Evolutionary conservation across 108 stramenopile genomes (phyloP).

Genomic region (Cyclotella choctawhatcheeana): DNA sequence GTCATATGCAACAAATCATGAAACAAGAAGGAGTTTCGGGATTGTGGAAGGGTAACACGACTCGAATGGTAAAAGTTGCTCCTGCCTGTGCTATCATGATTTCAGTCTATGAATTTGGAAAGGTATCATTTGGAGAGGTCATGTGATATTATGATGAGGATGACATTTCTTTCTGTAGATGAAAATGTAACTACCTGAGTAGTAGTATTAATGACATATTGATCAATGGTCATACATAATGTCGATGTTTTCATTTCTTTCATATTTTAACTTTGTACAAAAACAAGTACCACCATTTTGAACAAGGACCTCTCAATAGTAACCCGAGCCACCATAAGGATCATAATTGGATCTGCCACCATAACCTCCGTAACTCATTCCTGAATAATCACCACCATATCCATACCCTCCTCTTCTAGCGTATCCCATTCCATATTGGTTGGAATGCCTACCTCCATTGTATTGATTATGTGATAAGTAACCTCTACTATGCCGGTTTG

Average conservation of each 20-base stretch:
- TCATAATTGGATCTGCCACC: constrained; percentile 22
- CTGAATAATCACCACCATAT: background rate
- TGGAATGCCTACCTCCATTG: constrained; percentile 18
- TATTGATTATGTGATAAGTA: background rate
- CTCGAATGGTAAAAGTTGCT: constrained; percentile 89
- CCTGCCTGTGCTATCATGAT: constrained; percentile 95
- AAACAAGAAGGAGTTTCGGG: constrained; percentile 60
- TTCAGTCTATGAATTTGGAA: constrained; percentile 91
- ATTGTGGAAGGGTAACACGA: constrained; percentile 84
- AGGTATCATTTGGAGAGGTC: constrained; percentile 57
- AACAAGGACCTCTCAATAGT: background rate
- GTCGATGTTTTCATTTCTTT: too few species aligned
- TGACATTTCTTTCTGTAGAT: too few species aligned
- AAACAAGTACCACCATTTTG: background rate
- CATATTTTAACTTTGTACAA: too few species aligned
- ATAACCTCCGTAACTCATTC: constrained; percentile 27
- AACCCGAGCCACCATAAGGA: constrained; percentile 9
- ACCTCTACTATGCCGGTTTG: constrained; percentile 4
- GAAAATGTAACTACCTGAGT: too few species aligned
- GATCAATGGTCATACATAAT: too few species aligned
- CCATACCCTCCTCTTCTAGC: constrained; percentile 11
- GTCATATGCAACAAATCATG: constrained; percentile 53
- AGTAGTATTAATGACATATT: too few species aligned
- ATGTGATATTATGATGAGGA: too few species aligned
- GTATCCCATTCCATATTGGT: constrained; percentile 7